Conservation (phyloP, 768 basidiomycete species). For the Piloderma croceum region DNA sequence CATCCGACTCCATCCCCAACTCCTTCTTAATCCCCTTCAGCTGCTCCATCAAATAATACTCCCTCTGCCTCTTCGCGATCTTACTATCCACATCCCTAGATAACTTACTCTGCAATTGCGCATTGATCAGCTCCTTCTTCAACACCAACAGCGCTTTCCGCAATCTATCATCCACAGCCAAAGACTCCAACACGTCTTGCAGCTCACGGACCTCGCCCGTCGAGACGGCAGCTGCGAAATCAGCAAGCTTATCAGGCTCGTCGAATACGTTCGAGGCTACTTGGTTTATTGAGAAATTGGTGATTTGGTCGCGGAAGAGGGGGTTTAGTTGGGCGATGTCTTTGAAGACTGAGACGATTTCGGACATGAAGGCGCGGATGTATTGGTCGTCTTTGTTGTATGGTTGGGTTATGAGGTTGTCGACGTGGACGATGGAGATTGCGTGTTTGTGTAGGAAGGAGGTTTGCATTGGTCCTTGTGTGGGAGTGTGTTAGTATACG, state of each 20-base stretch:
- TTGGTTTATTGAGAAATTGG: slow-evolving; percentile 92
- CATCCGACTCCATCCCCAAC: slow-evolving; percentile 90
- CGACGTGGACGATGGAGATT: slow-evolving; percentile 85
- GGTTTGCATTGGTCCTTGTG: slow-evolving; percentile 64
- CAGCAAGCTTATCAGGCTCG: slow-evolving; percentile 94
- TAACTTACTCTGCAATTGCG: slow-evolving; percentile 90
- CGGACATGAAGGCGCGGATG: slow-evolving; percentile 92
- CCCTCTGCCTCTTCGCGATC: slow-evolving; percentile 89
- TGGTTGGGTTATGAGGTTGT: slow-evolving; percentile 74
- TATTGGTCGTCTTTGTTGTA: slow-evolving; percentile 93
- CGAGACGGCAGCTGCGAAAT: slow-evolving; percentile 94
- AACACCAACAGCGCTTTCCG: slow-evolving; percentile 87
- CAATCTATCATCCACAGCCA: slow-evolving; percentile 81
- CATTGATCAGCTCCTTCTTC: slow-evolving; percentile 97
- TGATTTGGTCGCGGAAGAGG: slow-evolving; percentile 96
- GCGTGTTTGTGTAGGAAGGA: slow-evolving; percentile 77
- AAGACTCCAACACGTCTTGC: slow-evolving; percentile 87
- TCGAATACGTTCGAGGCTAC: slow-evolving; percentile 92
- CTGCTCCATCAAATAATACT: slow-evolving; percentile 96
- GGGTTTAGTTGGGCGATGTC: slow-evolving; percentile 97
- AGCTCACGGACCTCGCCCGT: slow-evolving; percentile 89
- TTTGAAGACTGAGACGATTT: slow-evolving; percentile 96
- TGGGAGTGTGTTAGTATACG: slow-evolving; percentile 4
- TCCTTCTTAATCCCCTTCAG: slow-evolving; percentile 96
- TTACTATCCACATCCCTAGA: slow-evolving; percentile 90